phyloP scores from a whole-genome alignment of 805 yeast genomes.

The Wickerhamomyces rabaulensis region DNA sequence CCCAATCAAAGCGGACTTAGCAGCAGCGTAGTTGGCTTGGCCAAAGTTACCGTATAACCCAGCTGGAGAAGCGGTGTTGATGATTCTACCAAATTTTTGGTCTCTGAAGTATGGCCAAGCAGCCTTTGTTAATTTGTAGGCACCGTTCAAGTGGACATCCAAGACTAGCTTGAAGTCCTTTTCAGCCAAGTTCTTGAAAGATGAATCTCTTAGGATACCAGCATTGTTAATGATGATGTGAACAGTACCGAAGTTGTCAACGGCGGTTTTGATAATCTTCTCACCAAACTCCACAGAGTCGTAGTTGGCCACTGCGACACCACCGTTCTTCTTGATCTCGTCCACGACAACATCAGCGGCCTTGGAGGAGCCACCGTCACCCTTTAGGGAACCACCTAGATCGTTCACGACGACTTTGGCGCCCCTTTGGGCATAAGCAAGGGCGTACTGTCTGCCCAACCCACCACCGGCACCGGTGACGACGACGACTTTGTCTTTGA shows the following conservation, averaged over 20 bases:
- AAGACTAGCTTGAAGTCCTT: constrained; percentile 74
- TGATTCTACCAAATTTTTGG: constrained; percentile 82
- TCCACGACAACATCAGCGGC: constrained; percentile 90
- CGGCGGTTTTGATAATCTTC: constrained; percentile 78
- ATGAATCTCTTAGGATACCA: constrained; percentile 85
- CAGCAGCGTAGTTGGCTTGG: constrained; percentile 92
- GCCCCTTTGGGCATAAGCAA: constrained; percentile 83
- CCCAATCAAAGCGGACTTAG: constrained; percentile 85
- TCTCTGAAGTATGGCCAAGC: constrained; percentile 89
- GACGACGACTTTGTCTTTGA: constrained; percentile 82
- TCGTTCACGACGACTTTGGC: constrained; percentile 96
- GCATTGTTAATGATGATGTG: constrained; percentile 92
- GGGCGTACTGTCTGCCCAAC: constrained; percentile 81
- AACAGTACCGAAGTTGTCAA: constrained; percentile 81
- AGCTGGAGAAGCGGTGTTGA: constrained; percentile 96
- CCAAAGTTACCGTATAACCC: constrained; percentile 97
- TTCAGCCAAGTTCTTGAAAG: constrained; percentile 81
- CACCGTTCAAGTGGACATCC: constrained; percentile 87
- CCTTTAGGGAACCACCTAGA: constrained; percentile 77
- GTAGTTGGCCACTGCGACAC: constrained; percentile 88
- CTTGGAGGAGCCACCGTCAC: constrained; percentile 62
- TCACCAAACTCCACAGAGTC: constrained; percentile 87
- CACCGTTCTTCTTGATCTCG: constrained; percentile 73
- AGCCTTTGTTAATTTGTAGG: constrained; percentile 76
- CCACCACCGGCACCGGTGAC: constrained; percentile 99